A percentile compares a stretch with the other conserved stretches of the same genome.
Evolutionary conservation across 257 asterid genomes (phyloP).

Genomic region (Gentiana dahurica): DNA sequence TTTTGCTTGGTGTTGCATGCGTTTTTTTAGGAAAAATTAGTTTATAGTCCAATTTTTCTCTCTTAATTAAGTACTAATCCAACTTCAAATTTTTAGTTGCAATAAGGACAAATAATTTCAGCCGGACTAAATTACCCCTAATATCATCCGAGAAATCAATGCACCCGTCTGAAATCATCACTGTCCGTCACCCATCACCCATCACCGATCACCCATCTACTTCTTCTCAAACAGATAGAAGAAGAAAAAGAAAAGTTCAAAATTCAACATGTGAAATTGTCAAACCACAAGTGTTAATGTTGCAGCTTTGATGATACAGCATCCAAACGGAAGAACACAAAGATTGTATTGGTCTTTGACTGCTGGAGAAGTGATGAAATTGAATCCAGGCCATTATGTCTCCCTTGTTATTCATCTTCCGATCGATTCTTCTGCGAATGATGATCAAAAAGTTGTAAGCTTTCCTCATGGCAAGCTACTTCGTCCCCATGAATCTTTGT

Average conservation of each 20-base stretch:
- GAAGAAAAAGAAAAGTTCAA: not conserved
- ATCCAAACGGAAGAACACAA: conserved; percentile 50
- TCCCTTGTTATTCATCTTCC: conserved; percentile 44
- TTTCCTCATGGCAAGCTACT: conserved; percentile 61
- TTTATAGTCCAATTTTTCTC: no score
- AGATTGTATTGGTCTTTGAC: conserved; percentile 42
- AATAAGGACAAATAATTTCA: no score
- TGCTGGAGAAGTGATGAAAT: conserved; percentile 55
- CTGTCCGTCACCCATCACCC: no score
- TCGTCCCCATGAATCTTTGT: conserved; percentile 40
- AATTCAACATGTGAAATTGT: conserved; percentile 49
- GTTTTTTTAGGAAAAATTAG: no score
- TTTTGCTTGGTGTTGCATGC: no score
- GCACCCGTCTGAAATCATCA: no score
- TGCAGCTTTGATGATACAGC: conserved; percentile 58
- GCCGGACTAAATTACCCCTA: no score
- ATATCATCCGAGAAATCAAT: no score
- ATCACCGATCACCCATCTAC: no score
- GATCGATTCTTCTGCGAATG: not conserved
- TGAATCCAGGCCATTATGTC: conserved; percentile 56
- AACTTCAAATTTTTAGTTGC: no score
- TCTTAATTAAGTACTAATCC: no score
- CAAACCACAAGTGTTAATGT: conserved; percentile 47
- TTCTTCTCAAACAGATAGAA: no score
- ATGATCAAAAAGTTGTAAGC: conserved; percentile 14